Conservation (phyloP, 331 rosid genomes). For the Saraca asoca region DNA sequence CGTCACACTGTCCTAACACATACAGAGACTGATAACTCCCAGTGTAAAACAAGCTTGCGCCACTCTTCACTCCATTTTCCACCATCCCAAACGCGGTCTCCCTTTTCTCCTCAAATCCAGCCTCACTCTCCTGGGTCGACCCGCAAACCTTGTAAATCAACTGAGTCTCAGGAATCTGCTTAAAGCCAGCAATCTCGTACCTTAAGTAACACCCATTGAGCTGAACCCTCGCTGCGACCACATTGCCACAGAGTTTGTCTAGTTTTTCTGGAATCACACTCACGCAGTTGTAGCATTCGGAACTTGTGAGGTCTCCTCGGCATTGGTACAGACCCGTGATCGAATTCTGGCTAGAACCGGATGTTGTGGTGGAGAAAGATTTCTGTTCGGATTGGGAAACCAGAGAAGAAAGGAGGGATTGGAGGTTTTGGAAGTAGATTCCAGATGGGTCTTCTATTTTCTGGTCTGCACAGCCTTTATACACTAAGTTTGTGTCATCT, state of each 20-base stretch:
- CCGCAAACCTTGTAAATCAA: conserved; percentile 67
- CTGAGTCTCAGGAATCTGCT: conserved; percentile 51
- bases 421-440: conserved; percentile 54
- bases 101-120: conserved; percentile 59
- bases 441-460: conserved; percentile 58
- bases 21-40: conserved; percentile 70
- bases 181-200: conserved; percentile 70
- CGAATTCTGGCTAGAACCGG: conserved; percentile 53
- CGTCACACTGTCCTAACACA: conserved; percentile 88
- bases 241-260: conserved; percentile 55
- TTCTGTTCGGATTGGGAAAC: conserved; percentile 58
- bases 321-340: conserved; percentile 77
- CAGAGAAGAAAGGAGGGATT: conserved; percentile 51
- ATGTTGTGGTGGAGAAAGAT: conserved; percentile 53
- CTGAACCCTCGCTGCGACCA: conserved; percentile 73
- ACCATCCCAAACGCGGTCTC: conserved; percentile 65
- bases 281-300: conserved; percentile 66
- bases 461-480: conserved; percentile 56
- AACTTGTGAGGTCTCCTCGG: conserved; percentile 73
- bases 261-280: conserved; percentile 47
- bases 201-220: conserved; percentile 74
- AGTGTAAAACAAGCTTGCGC: conserved; percentile 60
- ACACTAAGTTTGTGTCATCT: conserved; percentile 42
- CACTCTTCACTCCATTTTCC: conserved; percentile 59
- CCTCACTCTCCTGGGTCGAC: conserved; percentile 41